Base-by-base conservation (phyloP, 331 rosid genomes). In the Spiraea crenata region DNA sequence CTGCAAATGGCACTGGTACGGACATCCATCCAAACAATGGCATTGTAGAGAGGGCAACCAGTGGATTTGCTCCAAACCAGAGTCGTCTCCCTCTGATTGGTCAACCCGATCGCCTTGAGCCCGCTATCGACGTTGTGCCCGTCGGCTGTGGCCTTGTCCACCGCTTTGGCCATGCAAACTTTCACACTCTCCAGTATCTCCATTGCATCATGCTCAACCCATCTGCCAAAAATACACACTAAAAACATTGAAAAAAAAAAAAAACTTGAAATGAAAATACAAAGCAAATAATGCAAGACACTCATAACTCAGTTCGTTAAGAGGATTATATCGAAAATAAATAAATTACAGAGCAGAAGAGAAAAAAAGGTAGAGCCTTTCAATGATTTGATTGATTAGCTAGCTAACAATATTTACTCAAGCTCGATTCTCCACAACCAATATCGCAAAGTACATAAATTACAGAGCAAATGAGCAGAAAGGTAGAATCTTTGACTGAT, bases 11-110 rank as follows among this genome's bases (percentile, higher is more conserved):
- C 48, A 59, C 92, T 80, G 42, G 98, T 90, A 2, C 98, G 90
- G 71, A 38, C 95, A 74, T 93, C 98, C 98, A 90, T 90, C 98
- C 98, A 93, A 77, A 93, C 98, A 69, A 93, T 81, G 65, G 98
- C 98, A 49, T 85, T 77, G 73, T 89, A 49, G 44, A 93, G 97
- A 64, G 99, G 97, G 39, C 9, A 55, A 38, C 98, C 98, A 1
- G 95, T 85, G 74, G 98, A 85, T 85, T 89, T 93, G 77, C 98
- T 90, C 98, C 98, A 93, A 48, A 93, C 76, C n/a, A 93, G 74
- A 75, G 91, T 83, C 0, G 99, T 93, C 78, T 93, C 98, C 42
- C 99, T 84, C 86, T 93, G 99, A 76, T 93, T 93, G 68, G 96
- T 93, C 76, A 93, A 55, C 59, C 99, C 99, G 74, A 90, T 83